Evolutionary conservation across 1,139 yeast species (phyloP), one percentile per base, ranked within the genome.

Genomic region (Magnusiomyces sp.): DNA sequence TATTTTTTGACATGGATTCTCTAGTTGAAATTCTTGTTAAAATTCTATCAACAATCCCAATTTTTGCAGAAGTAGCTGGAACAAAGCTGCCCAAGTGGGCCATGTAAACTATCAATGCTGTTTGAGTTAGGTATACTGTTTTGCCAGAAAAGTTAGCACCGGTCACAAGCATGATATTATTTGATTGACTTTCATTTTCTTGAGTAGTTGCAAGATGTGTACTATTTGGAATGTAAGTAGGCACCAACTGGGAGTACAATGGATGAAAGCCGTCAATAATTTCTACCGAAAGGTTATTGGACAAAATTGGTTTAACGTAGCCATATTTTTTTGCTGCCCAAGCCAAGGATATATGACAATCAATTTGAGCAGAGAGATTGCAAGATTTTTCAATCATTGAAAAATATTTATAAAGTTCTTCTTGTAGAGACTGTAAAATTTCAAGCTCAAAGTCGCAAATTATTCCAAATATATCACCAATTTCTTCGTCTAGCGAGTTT

Each of bases 71-170:
- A 2, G 56, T 53, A 0, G 77, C 79, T 1, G 80, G 80, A 2
- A 76, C 72, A 56, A 62, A 75, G 40, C 79, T 72, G 6, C 80
- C 80, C 33, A 75, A 63, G 46, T 76, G 80, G 0, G 79, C 71
- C 47, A 76, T 53, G 47, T 65, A 68, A 1, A 72, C 71, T 17
- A 72, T 67, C 38, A 74, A 56, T 0, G 77, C 80, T 40, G 68
- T 61, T 50, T 73, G 79, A 0, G 70, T 60, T 17, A 76, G 57
- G 49, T 69, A 71, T 0, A 76, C 75, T 0, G 79, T 71, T 56
- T 76, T 76, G 0, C 80, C 80, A 2, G 80, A 76, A 50, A 71
- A 71, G 57, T 76, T 75, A 0, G 80, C 78, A 0, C 80, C 80
- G 0, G 79, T 74, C 0, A 76, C 57, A 0, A 76, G 60, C 56